A percentile compares a stretch with the other conserved stretches of the same genome.
phyloP scores from a whole-genome alignment of 2,329 filamentous ascomycete species.

The Cladobotryum protrusum region DNA sequence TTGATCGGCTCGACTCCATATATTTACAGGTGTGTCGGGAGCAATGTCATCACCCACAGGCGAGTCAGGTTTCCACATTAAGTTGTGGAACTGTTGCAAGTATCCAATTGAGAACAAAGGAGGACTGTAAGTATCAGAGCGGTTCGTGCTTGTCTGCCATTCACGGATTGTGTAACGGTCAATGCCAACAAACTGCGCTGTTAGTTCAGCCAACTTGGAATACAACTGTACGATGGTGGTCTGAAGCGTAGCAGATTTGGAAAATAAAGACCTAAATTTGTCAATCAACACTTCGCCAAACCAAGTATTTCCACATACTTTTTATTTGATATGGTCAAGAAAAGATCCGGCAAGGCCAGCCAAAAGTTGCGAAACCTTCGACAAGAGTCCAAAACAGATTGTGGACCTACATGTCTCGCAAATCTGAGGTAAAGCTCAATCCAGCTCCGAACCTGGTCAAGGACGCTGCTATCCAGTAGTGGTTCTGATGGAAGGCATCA shows the following conservation, averaged over 20 bases:
- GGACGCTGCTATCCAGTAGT: slow-evolving; percentile 36
- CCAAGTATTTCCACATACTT: slow-evolving; percentile 31
- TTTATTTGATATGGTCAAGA: slow-evolving; percentile 28
- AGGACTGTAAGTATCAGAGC: slow-evolving; percentile 14
- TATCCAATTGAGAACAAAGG: slow-evolving; percentile 31
- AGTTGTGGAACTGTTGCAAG: slow-evolving; percentile 36
- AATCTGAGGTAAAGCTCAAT: slow-evolving; percentile 42
- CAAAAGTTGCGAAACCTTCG: slow-evolving; percentile 44
- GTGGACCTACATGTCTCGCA: slow-evolving; percentile 27
- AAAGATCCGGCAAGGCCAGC: slow-evolving; percentile 44
- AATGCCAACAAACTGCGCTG: slow-evolving; percentile 46
- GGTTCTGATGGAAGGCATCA: slow-evolving; percentile 30
- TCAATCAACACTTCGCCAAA: slow-evolving; percentile 3
- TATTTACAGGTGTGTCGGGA: slow-evolving; percentile 3
- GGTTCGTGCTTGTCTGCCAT: slow-evolving; percentile 2
- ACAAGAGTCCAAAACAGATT: slow-evolving; percentile 37
- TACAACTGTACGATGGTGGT: slow-evolving; percentile 31
- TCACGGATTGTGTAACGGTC: slow-evolving; percentile 31
- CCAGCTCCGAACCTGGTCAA: slow-evolving; percentile 44
- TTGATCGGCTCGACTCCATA: slow-evolving; percentile 15
- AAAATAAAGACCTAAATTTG: slow-evolving; percentile 20
- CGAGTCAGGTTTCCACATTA: slow-evolving; percentile 17
- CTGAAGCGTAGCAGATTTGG: slow-evolving; percentile 22
- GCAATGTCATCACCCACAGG: slow-evolving; percentile 13
- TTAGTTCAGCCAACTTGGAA: slow-evolving; percentile 39